Evolutionary conservation across 2,329 filamentous ascomycete species (phyloP), one percentile per base, ranked within the genome.

Genomic region (Fusarium tjaetaba): DNA sequence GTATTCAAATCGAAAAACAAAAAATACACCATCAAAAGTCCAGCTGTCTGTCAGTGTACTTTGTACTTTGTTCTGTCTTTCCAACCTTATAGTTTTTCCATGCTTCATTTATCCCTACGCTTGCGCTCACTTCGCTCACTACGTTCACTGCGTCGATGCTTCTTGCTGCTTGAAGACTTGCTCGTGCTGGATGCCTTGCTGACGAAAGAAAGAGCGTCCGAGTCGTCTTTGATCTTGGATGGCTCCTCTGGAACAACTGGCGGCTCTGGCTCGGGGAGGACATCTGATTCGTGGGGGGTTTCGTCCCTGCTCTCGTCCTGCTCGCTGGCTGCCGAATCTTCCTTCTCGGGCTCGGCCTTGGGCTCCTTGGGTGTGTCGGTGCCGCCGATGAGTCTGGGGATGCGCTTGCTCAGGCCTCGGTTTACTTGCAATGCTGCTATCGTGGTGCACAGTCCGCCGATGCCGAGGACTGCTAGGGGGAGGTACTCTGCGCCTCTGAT

Each of bases 11-110:
- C 67, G 67, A 61, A 39, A 55, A 55, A 61, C 34, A 55, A 55
- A 56, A 58, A 70, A 71, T 67, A 70, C 68, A 70, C 67, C 67
- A 70, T 51, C 49, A 71, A 57, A 70, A 51, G 63, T 55, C 67
- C 67, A 59, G 67, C 66, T 59, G 42, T 55, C 60, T 63, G 45
- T 70, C 68, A 62, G 51, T 68, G 68, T 68, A 63, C 51, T 68
- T 55, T 61, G 56, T 66, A 60, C 63, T 71, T 55, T 69, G 65
- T 69, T 55, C 69, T 68, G 51, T 71, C 57, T 68, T 71, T 51
- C 57, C 56, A 71, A 71, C 34, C 24, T 41, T 51, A 53, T 57
- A 52, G 26, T 71, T 49, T 49, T 36, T 18, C 32, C 16, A 15
- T 18, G n/a, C 52, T 41, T 55, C 58, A 73, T 42, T 73, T 73